Evolutionary conservation across 2,329 filamentous ascomycete species (phyloP).

Genomic region (Acrocalymma vagum): DNA sequence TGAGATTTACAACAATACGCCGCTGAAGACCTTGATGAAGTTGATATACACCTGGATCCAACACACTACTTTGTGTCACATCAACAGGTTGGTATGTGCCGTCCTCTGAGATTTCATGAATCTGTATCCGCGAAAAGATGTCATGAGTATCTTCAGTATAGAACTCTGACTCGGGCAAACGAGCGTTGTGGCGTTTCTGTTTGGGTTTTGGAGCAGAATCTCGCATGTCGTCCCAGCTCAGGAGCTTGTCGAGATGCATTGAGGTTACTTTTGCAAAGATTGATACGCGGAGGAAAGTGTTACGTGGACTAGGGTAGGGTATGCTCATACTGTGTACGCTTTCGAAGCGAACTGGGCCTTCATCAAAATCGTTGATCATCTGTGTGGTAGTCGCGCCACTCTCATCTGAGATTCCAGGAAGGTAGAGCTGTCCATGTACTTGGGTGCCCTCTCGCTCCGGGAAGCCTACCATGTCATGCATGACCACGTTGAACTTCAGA

Average conservation of each 20-base stretch:
- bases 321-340: constrained; percentile 99
- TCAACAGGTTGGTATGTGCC: constrained; percentile 93
- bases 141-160: constrained; percentile 94
- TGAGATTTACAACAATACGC: constrained; percentile 85
- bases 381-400: constrained; percentile 92
- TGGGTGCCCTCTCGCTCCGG: constrained; percentile 94
- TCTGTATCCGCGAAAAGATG: constrained; percentile 84
- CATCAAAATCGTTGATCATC: constrained; percentile 93
- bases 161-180: constrained; percentile 91
- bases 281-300: constrained; percentile 81
- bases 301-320: constrained; percentile 77
- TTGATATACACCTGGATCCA: constrained; percentile 91
- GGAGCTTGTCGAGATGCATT: constrained; percentile 95
- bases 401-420: constrained; percentile 86
- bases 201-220: constrained; percentile 69
- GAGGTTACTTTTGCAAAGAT: constrained; percentile 90
- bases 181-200: constrained; percentile 67
- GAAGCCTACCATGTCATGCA: constrained; percentile 95
- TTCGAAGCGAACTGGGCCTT: constrained; percentile 90
- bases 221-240: constrained; percentile 99
- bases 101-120: constrained; percentile 89
- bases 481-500: constrained; percentile 97
- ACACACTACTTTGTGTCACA: constrained; percentile 83
- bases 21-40: constrained; percentile 94
- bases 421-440: constrained; percentile 95